A percentile compares a stretch with the other conserved stretches of the same genome.
Evolutionary conservation across 2,329 filamentous ascomycete species (phyloP).

Genomic region (Alternaria consortialis): DNA sequence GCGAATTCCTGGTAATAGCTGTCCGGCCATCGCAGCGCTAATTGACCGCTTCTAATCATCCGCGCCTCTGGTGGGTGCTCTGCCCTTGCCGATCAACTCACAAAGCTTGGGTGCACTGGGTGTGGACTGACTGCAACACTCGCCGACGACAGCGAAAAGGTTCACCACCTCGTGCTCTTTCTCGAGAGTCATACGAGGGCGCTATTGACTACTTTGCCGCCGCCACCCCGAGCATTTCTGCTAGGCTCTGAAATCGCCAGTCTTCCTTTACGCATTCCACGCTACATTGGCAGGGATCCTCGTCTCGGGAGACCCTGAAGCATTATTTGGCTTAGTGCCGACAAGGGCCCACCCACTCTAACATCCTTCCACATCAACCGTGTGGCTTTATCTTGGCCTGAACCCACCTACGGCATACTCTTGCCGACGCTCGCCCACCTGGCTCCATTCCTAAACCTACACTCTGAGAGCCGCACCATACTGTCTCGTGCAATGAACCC

Average conservation of each 20-base stretch:
- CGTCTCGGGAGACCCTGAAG: constrained; percentile 19
- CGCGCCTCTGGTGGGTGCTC: constrained; percentile 11
- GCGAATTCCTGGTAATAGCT: constrained; percentile 2
- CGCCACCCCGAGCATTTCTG: constrained; percentile 8
- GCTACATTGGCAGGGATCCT: constrained; percentile 27
- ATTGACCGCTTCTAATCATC: constrained; percentile 22
- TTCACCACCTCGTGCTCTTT: neutral
- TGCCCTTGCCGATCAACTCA: constrained; percentile 10
- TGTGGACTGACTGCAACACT: neutral
- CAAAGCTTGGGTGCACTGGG: neutral
- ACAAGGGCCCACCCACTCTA: constrained; percentile 25
- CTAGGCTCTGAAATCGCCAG: neutral
- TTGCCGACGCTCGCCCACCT: constrained; percentile 30
- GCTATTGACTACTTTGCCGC: constrained; percentile 11
- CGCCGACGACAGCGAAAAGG: neutral
- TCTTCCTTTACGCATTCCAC: constrained; percentile 5
- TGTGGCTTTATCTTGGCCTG: constrained; percentile 18
- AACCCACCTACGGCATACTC: constrained; percentile 28
- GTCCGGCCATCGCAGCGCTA: constrained; percentile 18
- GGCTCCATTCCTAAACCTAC: constrained; percentile 25
- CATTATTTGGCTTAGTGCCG: constrained; percentile 12
- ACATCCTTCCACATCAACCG: constrained; percentile 35
- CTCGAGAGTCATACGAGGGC: neutral
- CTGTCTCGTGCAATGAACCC: constrained; percentile 31
- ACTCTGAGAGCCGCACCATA: constrained; percentile 24